phyloP scores from a whole-genome alignment of 164 flowering plant genomes.

The Brasenia schreberi region DNA sequence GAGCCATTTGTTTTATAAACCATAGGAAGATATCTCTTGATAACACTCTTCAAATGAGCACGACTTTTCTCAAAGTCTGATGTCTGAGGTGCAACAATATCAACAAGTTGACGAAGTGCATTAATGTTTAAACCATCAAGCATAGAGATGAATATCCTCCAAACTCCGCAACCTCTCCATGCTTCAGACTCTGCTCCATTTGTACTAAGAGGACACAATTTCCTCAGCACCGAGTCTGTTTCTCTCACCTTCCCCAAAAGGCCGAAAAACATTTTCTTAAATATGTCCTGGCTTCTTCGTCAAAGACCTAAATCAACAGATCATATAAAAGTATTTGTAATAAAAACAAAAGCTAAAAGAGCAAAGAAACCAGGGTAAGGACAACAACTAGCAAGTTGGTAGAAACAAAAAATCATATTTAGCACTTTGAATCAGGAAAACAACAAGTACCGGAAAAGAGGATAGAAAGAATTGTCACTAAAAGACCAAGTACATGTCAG shows the following conservation, averaged over 20 bases:
- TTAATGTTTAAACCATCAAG: not conserved
- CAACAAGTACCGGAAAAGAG: too few relatives aligned
- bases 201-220: not conserved
- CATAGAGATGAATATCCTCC: not conserved
- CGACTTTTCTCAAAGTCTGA: slow-evolving; percentile 31
- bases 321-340: too few relatives aligned
- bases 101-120: not conserved
- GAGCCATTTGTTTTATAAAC: slow-evolving; percentile 6
- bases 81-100: not conserved
- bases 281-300: not conserved
- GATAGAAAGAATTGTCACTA: too few relatives aligned
- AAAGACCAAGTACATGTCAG: too few relatives aligned
- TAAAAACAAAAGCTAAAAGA: too few relatives aligned
- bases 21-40: slow-evolving; percentile 23
- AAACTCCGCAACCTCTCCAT: not conserved
- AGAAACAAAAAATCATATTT: too few relatives aligned
- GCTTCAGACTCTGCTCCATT: not conserved
- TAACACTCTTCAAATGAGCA: slow-evolving; percentile 28
- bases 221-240: not conserved
- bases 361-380: too few relatives aligned
- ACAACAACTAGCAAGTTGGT: too few relatives aligned
- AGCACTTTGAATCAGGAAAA: too few relatives aligned
- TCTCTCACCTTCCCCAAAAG: not conserved
- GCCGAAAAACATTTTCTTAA: not conserved
- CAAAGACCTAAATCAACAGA: not conserved